Evolutionary conservation across 352 stramenopile species (phyloP).

Genomic region (Salisapilia sapeloensis): DNA sequence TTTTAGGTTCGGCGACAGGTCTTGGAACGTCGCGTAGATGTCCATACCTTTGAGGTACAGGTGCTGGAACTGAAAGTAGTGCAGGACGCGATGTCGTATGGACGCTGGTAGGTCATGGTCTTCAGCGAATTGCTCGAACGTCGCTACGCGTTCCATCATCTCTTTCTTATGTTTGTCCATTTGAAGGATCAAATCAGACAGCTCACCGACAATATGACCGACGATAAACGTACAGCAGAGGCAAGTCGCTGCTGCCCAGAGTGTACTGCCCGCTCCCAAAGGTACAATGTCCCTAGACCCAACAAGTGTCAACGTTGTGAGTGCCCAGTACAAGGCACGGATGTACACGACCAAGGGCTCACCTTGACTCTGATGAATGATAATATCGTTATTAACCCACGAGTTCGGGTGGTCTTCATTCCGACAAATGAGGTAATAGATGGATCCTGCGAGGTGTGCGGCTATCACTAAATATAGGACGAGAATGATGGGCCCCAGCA

Average conservation of each 20-base stretch:
- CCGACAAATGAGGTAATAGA: slow-evolving; percentile 58
- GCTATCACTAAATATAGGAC: slow-evolving; percentile 41
- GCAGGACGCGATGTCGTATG: slow-evolving; percentile 32
- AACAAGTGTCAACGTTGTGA: slow-evolving; percentile 55
- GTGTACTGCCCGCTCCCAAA: slow-evolving; percentile 25
- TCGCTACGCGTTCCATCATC: slow-evolving; percentile 38
- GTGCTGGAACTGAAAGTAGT: slow-evolving; percentile 62
- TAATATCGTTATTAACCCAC: slow-evolving; percentile 57
- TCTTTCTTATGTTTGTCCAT: slow-evolving; percentile 63
- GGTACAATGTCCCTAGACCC: slow-evolving; percentile 56
- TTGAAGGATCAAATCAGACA: slow-evolving; percentile 61
- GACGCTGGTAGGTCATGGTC: slow-evolving; percentile 35
- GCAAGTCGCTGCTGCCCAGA: slow-evolving; percentile 48
- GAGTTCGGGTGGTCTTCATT: slow-evolving; percentile 35
- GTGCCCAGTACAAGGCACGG: slow-evolving; percentile 56
- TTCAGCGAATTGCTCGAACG: slow-evolving; percentile 53
- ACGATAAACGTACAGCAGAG: slow-evolving; percentile 66
- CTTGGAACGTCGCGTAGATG: slow-evolving; percentile 50
- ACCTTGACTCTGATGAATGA: slow-evolving; percentile 43
- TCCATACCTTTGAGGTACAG: slow-evolving; percentile 48
- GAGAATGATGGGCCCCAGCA: slow-evolving; percentile 43
- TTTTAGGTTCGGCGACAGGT: slow-evolving; percentile 46
- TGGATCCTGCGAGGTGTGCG: slow-evolving; percentile 37
- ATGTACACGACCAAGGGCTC: slow-evolving; percentile 35
- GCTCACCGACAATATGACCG: slow-evolving; percentile 54